Percentiles rank a stretch among this genome's conserved stretches.
Conservation (phyloP, 345 rosid genomes). For the Eucalyptus victrix region DNA sequence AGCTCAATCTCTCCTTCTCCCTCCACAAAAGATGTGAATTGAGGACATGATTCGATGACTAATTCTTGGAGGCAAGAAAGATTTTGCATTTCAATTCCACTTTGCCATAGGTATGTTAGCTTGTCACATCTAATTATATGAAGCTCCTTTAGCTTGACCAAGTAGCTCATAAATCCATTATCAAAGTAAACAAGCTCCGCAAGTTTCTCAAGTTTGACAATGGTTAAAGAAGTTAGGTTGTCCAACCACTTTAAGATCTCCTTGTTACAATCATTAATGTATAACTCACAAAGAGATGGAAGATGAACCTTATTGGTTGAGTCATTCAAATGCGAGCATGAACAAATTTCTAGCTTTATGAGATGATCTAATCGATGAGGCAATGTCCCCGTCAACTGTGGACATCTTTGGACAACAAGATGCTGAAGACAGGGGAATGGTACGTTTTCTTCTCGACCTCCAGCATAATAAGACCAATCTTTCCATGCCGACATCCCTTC, state of each 20-base stretch:
- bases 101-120: background rate
- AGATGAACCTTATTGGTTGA: background rate
- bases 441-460: rapidly evolving
- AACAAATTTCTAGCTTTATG: rapidly evolving
- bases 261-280: rapidly evolving
- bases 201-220: background rate
- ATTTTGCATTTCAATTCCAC: rapidly evolving
- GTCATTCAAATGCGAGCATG: background rate
- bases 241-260: background rate
- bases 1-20: background rate
- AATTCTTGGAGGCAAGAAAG: rapidly evolving
- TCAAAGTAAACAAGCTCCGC: background rate
- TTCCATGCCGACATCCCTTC: background rate
- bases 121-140: rapidly evolving
- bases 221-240: background rate
- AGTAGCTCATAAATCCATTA: background rate
- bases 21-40: rapidly evolving
- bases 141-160: background rate
- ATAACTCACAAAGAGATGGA: rapidly evolving
- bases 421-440: rapidly evolving
- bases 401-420: background rate
- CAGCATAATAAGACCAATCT: rapidly evolving
- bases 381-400: rapidly evolving
- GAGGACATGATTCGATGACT: rapidly evolving
- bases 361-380: background rate